phyloP scores from a whole-genome alignment of 495 filamentous ascomycete species.

The Amniculicola lignicola region DNA sequence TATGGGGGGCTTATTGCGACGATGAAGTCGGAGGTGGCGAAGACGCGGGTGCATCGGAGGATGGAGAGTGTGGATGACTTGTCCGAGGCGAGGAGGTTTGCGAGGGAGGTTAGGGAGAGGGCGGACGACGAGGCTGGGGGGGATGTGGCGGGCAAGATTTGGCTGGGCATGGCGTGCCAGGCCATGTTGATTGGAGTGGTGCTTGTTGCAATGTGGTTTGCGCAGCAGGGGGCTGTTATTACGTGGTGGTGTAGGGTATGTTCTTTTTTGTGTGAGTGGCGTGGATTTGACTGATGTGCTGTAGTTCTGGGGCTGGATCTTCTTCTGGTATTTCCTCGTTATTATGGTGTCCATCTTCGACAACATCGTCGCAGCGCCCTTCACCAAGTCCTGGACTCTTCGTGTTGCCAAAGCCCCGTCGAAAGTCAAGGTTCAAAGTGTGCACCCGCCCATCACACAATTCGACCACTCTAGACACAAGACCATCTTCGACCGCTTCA shows the following conservation, averaged over 20 bases:
- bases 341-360: conserved; percentile 20
- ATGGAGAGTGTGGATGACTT: neutral
- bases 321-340: conserved; percentile 32
- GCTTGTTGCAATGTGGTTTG: conserved; percentile 21
- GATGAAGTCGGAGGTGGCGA: neutral
- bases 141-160: conserved; percentile 9
- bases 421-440: neutral
- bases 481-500: conserved; percentile 19
- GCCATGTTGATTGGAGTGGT: neutral
- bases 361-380: conserved; percentile 23
- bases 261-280: neutral
- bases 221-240: conserved; percentile 23
- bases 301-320: conserved; percentile 32
- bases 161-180: conserved; percentile 11
- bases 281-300: neutral
- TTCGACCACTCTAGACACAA: neutral
- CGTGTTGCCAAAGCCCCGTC: conserved; percentile 22
- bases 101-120: neutral
- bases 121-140: conserved; percentile 4
- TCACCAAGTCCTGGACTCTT: conserved; percentile 30
- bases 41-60: neutral
- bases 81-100: neutral
- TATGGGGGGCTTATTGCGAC: conserved; percentile 21
- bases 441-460: neutral
- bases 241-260: conserved; percentile 34